Conservation (phyloP, 2,329 filamentous ascomycete genomes). For the Arthrobotrys sinensis region DNA sequence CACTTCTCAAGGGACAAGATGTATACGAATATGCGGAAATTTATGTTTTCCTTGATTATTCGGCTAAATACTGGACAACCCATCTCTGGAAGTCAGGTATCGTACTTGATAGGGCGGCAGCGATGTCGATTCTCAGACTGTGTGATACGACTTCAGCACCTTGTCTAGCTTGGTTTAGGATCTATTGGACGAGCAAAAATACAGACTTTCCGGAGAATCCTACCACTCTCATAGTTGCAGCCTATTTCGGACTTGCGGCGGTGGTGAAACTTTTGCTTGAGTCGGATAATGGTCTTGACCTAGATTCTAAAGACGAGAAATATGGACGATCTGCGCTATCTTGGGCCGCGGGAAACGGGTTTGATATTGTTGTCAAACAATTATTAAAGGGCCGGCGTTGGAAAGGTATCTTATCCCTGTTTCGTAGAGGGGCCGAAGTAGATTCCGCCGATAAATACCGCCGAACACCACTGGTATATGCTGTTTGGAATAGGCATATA, state of each 20-base stretch:
- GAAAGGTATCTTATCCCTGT: neutral
- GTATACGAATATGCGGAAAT: neutral
- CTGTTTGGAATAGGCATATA: neutral
- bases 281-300: neutral
- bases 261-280: slow-evolving; percentile 8
- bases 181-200: neutral
- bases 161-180: neutral
- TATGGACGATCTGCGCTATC: slow-evolving; percentile 40
- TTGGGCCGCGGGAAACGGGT: slow-evolving; percentile 33
- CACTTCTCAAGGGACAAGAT: neutral
- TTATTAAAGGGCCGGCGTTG: neutral
- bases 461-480: slow-evolving; percentile 8
- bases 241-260: slow-evolving; percentile 6
- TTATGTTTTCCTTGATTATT: slow-evolving; percentile 10
- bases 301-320: slow-evolving; percentile 17
- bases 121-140: neutral
- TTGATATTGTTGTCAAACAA: neutral
- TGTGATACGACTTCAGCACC: neutral
- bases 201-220: neutral
- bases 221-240: neutral
- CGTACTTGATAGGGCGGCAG: neutral
- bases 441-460: neutral
- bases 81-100: neutral
- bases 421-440: neutral
- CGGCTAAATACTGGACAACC: neutral